Evolutionary conservation across 257 asterid species (phyloP).

Genomic region (Coffea canephora): DNA sequence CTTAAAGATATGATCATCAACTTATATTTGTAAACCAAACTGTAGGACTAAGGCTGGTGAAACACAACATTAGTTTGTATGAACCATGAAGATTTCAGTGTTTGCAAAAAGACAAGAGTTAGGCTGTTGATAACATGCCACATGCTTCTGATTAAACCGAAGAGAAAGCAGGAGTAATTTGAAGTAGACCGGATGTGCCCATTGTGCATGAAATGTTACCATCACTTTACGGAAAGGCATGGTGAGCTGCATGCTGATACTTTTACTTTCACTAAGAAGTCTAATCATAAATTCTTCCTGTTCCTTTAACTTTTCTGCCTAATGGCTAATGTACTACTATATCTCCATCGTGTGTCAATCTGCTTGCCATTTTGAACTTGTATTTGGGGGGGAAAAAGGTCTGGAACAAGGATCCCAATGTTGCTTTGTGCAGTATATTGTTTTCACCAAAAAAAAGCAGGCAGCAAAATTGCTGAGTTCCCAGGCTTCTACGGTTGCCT

Average conservation of each 20-base stretch:
- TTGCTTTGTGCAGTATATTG: conserved; percentile 1
- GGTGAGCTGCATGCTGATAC: conserved; percentile 1
- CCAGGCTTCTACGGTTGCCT: conserved; percentile 2
- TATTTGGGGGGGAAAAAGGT: neutral
- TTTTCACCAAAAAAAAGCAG: neutral
- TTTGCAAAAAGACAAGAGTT: neutral
- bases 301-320: neutral
- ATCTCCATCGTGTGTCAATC: neutral
- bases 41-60: neutral
- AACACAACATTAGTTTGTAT: too few relatives aligned
- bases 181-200: neutral
- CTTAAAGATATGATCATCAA: neutral
- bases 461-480: neutral
- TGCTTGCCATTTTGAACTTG: conserved; percentile 4
- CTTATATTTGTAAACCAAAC: too few relatives aligned
- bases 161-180: neutral
- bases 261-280: conserved; percentile 21
- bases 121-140: neutral
- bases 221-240: conserved; percentile 17
- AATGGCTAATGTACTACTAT: neutral
- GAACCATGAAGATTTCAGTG: neutral
- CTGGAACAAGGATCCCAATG: neutral
- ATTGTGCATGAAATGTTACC: neutral
- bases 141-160: neutral
- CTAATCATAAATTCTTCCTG: conserved; percentile 2